Conservation (phyloP, 768 basidiomycete species). For the Panus rudis region DNA sequence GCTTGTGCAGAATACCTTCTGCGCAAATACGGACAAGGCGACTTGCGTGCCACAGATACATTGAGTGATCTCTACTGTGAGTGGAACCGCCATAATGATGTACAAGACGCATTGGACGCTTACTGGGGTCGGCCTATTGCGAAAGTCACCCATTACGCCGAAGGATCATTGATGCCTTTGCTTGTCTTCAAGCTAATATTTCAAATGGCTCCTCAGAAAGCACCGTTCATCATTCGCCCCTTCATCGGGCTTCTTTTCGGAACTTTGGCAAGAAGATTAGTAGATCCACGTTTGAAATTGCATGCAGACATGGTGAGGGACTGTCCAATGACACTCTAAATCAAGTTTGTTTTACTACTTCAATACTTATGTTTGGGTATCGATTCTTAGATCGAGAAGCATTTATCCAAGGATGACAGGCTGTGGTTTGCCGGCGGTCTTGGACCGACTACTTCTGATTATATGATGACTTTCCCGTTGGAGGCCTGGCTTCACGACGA, state of each 20-base stretch:
- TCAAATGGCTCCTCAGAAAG: constrained; percentile 20
- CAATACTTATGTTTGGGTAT: background rate
- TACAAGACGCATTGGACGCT: too few relatives aligned
- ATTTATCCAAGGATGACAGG: constrained; percentile 22
- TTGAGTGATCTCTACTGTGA: constrained; percentile 25
- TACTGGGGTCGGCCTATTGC: too few relatives aligned
- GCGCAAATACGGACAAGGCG: constrained; percentile 25
- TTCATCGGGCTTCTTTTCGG: constrained; percentile 16
- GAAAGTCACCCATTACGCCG: constrained; percentile 26
- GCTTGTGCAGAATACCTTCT: constrained; percentile 28
- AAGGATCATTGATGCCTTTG: constrained; percentile 29
- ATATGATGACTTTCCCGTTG: constrained; percentile 35
- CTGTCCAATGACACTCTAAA: background rate
- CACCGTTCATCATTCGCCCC: constrained; percentile 28
- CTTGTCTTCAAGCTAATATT: constrained; percentile 26
- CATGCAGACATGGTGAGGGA: constrained; percentile 21
- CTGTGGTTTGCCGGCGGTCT: constrained; percentile 30
- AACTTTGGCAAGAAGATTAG: constrained; percentile 7
- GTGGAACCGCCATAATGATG: too few relatives aligned
- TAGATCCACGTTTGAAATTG: constrained; percentile 22
- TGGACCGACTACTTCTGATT: constrained; percentile 37
- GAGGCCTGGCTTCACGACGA: constrained; percentile 20
- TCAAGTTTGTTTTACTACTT: background rate
- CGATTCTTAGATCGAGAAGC: constrained; percentile 30
- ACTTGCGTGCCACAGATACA: constrained; percentile 15